These are phyloP conservation scores for Fusarium beomiforme DNA, from an alignment of 2,329 filamentous ascomycete genomes.

Conservation along the genomic window DNA sequence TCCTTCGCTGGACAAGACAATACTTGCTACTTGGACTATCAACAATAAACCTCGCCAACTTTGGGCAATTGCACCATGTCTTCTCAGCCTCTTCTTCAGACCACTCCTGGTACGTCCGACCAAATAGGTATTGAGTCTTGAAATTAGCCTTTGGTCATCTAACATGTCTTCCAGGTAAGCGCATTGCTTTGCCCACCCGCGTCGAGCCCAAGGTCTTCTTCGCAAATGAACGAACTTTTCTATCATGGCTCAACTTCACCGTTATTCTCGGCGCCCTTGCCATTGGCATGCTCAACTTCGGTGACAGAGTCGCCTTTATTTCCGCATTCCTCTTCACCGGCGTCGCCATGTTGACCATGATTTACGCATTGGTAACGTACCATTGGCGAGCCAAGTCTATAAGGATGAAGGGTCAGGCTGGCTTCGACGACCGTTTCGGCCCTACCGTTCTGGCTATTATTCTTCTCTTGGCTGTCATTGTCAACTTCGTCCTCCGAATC, in stretches of 20 bases:
- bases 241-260: conserved; percentile 99
- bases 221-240: conserved; percentile 98
- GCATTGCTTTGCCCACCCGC: conserved; percentile 95
- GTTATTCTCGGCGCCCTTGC: conserved; percentile 97
- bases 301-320: conserved; percentile 93
- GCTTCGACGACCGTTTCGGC: conserved; percentile 95
- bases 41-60: conserved; percentile 21
- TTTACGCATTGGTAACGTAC: conserved; percentile 94
- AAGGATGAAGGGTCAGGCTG: conserved; percentile 87
- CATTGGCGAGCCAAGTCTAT: conserved; percentile 98
- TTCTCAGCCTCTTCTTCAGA: conserved; percentile 94
- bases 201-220: conserved; percentile 99
- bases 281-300: conserved; percentile 97
- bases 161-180: conserved; percentile 76
- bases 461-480: conserved; percentile 86
- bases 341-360: conserved; percentile 93
- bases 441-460: conserved; percentile 91
- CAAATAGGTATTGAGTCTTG: conserved; percentile 9
- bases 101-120: conserved; percentile 78
- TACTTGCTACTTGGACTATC: neutral
- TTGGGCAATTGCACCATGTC: conserved; percentile 72
- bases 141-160: neutral
- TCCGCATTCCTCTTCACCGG: conserved; percentile 92
- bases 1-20: neutral
- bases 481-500: conserved; percentile 92